Conservation (phyloP, 495 filamentous ascomycete genomes). For the Podospora comata region DNA sequence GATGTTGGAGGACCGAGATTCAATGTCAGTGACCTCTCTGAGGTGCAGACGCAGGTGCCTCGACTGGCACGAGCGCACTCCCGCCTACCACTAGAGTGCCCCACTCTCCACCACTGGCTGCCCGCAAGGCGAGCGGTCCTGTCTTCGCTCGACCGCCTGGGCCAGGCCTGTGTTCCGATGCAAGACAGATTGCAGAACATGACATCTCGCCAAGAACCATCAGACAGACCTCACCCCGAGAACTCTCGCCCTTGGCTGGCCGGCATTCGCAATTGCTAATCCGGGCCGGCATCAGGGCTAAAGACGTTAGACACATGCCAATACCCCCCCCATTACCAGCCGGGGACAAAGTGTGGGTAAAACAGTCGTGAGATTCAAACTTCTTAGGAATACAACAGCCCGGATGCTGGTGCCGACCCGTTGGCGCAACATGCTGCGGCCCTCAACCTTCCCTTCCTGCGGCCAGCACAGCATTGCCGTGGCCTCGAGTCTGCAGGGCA, state of each 20-base stretch:
- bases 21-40: neutral
- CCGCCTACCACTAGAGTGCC: slow-evolving; percentile 1
- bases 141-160: neutral
- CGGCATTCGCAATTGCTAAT: slow-evolving; percentile 21
- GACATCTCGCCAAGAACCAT: neutral
- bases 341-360: slow-evolving; percentile 21
- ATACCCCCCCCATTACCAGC: neutral
- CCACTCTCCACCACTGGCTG: slow-evolving; percentile 8
- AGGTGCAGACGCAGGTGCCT: neutral
- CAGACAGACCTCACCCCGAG: neutral
- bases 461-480: slow-evolving; percentile 8
- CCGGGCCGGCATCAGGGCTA: slow-evolving; percentile 22
- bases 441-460: neutral
- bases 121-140: slow-evolving; percentile 28
- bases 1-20: neutral
- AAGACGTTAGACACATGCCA: slow-evolving; percentile 10
- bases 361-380: slow-evolving; percentile 24
- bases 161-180: slow-evolving; percentile 6
- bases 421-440: slow-evolving; percentile 17
- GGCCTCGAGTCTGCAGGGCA: slow-evolving; percentile 1
- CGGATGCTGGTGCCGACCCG: slow-evolving; percentile 20
- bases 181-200: slow-evolving; percentile 11
- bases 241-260: neutral
- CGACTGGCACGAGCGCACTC: neutral
- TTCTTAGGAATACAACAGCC: slow-evolving; percentile 1